A percentile compares a stretch with the other conserved stretches of the same genome.
Evolutionary conservation across 345 rosid species (phyloP).

Genomic region (Eucalyptus lansdowneana): DNA sequence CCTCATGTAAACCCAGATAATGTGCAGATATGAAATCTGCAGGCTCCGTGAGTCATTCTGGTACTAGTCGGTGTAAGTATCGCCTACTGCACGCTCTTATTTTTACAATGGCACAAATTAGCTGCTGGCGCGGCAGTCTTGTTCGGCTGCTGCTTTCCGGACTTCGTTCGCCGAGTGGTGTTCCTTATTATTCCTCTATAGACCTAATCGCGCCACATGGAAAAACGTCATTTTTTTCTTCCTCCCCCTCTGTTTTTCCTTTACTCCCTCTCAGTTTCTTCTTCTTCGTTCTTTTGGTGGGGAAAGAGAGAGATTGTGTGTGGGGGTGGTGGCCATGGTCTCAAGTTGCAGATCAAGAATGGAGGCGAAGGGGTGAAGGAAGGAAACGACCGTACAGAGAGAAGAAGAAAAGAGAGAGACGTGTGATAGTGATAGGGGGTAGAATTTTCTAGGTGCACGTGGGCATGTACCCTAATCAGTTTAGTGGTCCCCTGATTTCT

Average conservation of each 20-base stretch:
- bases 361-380: not conserved
- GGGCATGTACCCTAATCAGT: too few relatives aligned
- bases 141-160: too few relatives aligned
- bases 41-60: not conserved
- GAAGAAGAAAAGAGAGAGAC: not conserved
- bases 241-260: not conserved
- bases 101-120: too few relatives aligned
- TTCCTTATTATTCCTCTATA: too few relatives aligned
- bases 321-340: not conserved
- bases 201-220: too few relatives aligned
- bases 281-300: not conserved
- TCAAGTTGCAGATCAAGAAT: not conserved
- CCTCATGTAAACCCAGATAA: too few relatives aligned
- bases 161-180: too few relatives aligned
- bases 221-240: too few relatives aligned
- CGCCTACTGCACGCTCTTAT: not conserved
- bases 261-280: not conserved
- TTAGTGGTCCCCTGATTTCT: too few relatives aligned
- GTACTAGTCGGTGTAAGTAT: too few relatives aligned
- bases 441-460: not conserved
- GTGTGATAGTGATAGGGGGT: not conserved
- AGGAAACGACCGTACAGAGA: not conserved
- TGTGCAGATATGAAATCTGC: too few relatives aligned
- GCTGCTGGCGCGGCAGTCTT: too few relatives aligned
- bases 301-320: not conserved